These are phyloP conservation scores for Bipolaris sorokiniana DNA, from an alignment of 2,329 filamentous ascomycete genomes.

Conservation along the genomic window DNA sequence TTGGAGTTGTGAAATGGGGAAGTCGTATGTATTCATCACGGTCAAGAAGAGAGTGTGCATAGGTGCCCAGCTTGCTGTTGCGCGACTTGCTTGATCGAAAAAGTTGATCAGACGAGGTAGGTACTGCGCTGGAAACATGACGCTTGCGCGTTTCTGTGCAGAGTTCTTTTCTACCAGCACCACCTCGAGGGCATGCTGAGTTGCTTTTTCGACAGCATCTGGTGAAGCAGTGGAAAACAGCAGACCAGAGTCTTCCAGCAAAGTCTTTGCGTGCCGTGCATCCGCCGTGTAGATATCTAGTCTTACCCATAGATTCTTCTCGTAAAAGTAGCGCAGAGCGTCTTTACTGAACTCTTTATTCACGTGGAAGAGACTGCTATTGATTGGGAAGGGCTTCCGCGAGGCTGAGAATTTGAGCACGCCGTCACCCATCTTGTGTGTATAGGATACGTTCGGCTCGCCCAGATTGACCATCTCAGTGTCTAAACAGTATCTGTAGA, in stretches of 20 bases:
- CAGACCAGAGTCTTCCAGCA: conserved; percentile 41
- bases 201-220: conserved; percentile 14
- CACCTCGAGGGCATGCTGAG: conserved; percentile 37
- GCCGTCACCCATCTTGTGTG: conserved; percentile 26
- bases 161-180: conserved; percentile 39
- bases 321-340: conserved; percentile 39
- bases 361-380: conserved; percentile 34
- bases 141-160: conserved; percentile 30
- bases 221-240: conserved; percentile 31
- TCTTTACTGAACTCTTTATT: conserved; percentile 35
- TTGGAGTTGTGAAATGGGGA: conserved; percentile 34
- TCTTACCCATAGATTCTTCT: conserved; percentile 39
- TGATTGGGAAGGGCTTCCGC: conserved; percentile 35
- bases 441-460: conserved; percentile 40
- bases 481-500: conserved; percentile 43
- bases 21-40: conserved; percentile 34
- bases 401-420: conserved; percentile 39
- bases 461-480: conserved; percentile 43
- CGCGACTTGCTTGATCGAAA: conserved; percentile 32
- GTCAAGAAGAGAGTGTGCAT: conserved; percentile 30
- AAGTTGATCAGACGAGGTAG: conserved; percentile 45
- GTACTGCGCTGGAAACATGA: conserved; percentile 46
- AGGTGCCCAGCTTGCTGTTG: conserved; percentile 31
- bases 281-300: conserved; percentile 35
- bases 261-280: conserved; percentile 40